Percentiles rank a stretch among this genome's conserved stretches.
phyloP scores from a whole-genome alignment of 1,284 basidiomycete species.

The Ceratobasidium sp. region DNA sequence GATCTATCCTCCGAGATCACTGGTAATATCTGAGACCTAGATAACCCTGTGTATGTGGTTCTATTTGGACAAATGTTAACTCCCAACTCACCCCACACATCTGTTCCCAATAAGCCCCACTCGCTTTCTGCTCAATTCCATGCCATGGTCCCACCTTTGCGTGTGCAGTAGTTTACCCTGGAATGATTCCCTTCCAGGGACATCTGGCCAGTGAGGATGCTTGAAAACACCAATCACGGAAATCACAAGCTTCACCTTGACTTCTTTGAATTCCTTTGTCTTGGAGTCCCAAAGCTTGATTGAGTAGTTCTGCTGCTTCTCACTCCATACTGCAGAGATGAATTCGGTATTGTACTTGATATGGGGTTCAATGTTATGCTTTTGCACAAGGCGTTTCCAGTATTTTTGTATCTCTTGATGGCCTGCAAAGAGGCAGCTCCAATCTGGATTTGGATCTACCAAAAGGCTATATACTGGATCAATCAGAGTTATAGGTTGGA shows the following conservation, averaged over 20 bases:
- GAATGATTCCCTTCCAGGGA: slow-evolving; percentile 16
- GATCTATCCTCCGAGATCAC: slow-evolving; percentile 29
- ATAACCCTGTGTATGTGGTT: too few relatives aligned
- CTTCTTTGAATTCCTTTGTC: background rate
- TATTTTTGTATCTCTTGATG: background rate
- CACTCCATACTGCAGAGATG: slow-evolving; percentile 19
- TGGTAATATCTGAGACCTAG: slow-evolving; percentile 54
- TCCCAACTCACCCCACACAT: slow-evolving; percentile 49
- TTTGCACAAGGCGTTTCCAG: background rate
- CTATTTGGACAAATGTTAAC: too few relatives aligned
- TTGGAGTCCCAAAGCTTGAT: background rate
- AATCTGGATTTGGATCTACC: slow-evolving; percentile 53
- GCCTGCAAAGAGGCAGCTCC: slow-evolving; percentile 1
- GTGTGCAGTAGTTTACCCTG: slow-evolving; percentile 4
- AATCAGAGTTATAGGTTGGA: background rate
- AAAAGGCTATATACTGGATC: slow-evolving; percentile 46
- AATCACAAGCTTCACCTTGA: slow-evolving; percentile 6
- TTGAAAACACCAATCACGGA: slow-evolving; percentile 14
- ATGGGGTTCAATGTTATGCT: slow-evolving; percentile 10
- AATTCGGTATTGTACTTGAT: slow-evolving; percentile 16
- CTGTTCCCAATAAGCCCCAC: slow-evolving; percentile 64
- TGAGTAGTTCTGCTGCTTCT: slow-evolving; percentile 5
- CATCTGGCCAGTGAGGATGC: slow-evolving; percentile 14
- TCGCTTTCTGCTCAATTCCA: slow-evolving; percentile 8
- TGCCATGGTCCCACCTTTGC: slow-evolving; percentile 16